Conservation (phyloP, 2,329 filamentous ascomycete genomes). For the Macrophomina tecta region DNA sequence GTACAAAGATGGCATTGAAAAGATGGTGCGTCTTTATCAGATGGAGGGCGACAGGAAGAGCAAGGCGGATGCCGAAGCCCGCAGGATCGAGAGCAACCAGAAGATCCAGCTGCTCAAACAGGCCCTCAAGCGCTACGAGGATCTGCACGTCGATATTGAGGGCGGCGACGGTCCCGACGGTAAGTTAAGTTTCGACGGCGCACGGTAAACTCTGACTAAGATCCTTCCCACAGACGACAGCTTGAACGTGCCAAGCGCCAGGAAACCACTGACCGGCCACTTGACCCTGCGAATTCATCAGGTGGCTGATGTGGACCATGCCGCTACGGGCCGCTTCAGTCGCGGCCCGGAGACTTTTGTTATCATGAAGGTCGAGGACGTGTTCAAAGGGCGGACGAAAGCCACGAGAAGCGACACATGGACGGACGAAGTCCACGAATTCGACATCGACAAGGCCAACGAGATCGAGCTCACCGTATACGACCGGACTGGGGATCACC, state of each 20-base stretch:
- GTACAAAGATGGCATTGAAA: slow-evolving; percentile 98
- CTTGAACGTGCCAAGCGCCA: slow-evolving; percentile 90
- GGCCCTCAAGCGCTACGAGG: slow-evolving; percentile 94
- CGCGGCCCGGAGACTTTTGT: slow-evolving; percentile 94
- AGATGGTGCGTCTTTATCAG: slow-evolving; percentile 97
- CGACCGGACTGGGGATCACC: slow-evolving; percentile 84
- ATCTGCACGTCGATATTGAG: slow-evolving; percentile 93
- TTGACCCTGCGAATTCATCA: slow-evolving; percentile 84
- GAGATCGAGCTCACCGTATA: slow-evolving; percentile 98
- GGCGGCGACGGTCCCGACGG: slow-evolving; percentile 74
- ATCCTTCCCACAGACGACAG: slow-evolving; percentile 77
- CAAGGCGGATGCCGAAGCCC: slow-evolving; percentile 86
- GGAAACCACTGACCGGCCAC: slow-evolving; percentile 93
- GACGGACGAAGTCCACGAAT: slow-evolving; percentile 88
- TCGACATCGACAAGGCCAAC: slow-evolving; percentile 97
- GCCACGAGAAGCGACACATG: slow-evolving; percentile 86
- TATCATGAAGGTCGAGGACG: slow-evolving; percentile 95
- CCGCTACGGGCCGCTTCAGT: slow-evolving; percentile 79
- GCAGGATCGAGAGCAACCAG: slow-evolving; percentile 92
- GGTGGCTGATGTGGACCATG: slow-evolving; percentile 94
- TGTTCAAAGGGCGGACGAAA: slow-evolving; percentile 85
- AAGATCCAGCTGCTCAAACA: slow-evolving; percentile 97
- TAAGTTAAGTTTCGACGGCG: slow-evolving; percentile 52
- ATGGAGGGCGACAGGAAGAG: slow-evolving; percentile 98
- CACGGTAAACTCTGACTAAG: slow-evolving; percentile 36